Evolutionary conservation across 306 rosid species (phyloP), one percentile per base, ranked within the genome.

Genomic region (Cucumis sativus): DNA sequence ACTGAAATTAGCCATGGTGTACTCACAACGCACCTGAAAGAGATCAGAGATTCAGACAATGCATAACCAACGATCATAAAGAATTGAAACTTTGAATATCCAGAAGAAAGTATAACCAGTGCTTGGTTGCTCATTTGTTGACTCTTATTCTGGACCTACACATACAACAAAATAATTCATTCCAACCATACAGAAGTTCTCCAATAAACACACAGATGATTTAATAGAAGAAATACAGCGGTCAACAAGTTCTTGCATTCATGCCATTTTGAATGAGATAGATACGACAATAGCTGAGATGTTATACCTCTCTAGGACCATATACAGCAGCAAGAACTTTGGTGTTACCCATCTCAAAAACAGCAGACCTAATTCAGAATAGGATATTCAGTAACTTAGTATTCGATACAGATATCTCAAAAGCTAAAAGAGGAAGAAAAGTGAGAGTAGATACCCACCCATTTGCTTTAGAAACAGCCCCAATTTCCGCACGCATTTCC

Each of bases 281-380:
- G 45, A 47, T 10, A 45, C 25, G 39, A n/a, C 28, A 57, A 81
- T 20, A 28, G 16, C 11, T 11, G 25, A 58, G 40, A 40, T 56
- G 37, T 71, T 11, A 33, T 83, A 93, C 97, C 96, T 91, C 96
- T 90, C 94, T 79, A 25, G 96, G 98, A 74, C 97, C 97, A 81
- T 91, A 93, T 23, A 93, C 97, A 69, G 97, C 97, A 56, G 96
- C 98, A 84, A 93, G 75, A 61, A 91, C 97, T 84, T 93, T 90
- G 73, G 98, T 91, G 85, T 88, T 88, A 69, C 97, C 97, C 98
- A 93, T 93, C 90, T 93, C 97, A 67, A 93, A 93, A 71, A 87
- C 41, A 15, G 97, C 93, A 61, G 97, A 93, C 49, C 97, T 91
- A 88, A 71, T 21, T 79, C 79, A 15, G 30, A 45, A 78, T 16